Evolutionary conservation across 192 early-diverging fungal genomes (phyloP).

Genomic region (Coemansia sp.): DNA sequence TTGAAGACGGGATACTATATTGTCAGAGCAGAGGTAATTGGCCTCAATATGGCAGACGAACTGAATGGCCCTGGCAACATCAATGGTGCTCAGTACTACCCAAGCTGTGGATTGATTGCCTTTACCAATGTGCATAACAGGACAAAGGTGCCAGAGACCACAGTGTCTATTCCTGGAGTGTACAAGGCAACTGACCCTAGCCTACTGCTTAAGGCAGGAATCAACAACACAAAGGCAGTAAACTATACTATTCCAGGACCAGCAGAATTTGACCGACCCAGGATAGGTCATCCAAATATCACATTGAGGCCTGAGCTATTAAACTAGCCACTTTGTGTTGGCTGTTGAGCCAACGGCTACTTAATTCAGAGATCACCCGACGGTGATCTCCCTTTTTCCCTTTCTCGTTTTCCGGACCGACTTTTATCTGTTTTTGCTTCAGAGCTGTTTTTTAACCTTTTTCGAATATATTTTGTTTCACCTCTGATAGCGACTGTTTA

Average conservation of each 20-base stretch:
- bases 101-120: background rate
- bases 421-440: too few relatives aligned
- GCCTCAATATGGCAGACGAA: background rate
- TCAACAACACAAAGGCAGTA: background rate
- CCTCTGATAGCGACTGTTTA: too few relatives aligned
- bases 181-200: conserved; percentile 3
- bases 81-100: background rate
- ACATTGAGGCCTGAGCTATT: background rate
- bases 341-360: too few relatives aligned
- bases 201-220: background rate
- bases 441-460: too few relatives aligned
- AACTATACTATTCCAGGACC: background rate
- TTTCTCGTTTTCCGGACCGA: too few relatives aligned
- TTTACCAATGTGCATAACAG: background rate
- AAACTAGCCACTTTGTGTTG: background rate
- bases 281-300: background rate
- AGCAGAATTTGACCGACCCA: conserved; percentile 2
- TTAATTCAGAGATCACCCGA: too few relatives aligned
- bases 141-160: background rate
- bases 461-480: too few relatives aligned
- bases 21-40: conserved; percentile 1
- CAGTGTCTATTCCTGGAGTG: background rate
- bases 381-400: too few relatives aligned
- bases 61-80: too few relatives aligned
- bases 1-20: background rate